Conservation (phyloP, 768 basidiomycete species). For the Mycena albidolilacea region DNA sequence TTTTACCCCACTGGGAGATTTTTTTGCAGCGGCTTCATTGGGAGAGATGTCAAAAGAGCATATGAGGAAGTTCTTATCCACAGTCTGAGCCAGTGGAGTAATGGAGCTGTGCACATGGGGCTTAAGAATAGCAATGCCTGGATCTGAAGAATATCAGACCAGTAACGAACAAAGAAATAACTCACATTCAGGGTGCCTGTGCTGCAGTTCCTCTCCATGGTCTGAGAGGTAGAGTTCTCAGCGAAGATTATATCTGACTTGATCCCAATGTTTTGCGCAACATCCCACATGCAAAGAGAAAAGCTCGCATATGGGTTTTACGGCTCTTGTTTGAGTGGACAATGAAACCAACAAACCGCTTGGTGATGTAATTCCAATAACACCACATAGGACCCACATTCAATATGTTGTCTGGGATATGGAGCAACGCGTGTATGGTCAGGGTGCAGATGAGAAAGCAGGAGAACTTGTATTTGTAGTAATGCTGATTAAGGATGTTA, state of each 20-base stretch:
- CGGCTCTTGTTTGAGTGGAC: constrained; percentile 21
- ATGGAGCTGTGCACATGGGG: constrained; percentile 9
- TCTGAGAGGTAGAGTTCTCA: constrained; percentile 19
- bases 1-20: constrained; percentile 26
- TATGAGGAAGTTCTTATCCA: constrained; percentile 6
- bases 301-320: constrained; percentile 11
- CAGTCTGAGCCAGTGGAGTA: background rate
- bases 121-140: constrained; percentile 10
- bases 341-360: constrained; percentile 18
- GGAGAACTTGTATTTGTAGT: constrained; percentile 13
- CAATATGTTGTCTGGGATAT: constrained; percentile 21
- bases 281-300: constrained; percentile 19
- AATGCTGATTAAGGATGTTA: background rate
- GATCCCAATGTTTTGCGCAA: constrained; percentile 16
- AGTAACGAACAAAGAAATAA: background rate
- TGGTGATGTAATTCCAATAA: constrained; percentile 21
- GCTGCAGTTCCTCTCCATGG: background rate
- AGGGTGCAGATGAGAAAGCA: background rate
- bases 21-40: background rate
- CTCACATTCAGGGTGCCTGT: background rate
- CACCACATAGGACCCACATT: constrained; percentile 26
- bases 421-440: constrained; percentile 11
- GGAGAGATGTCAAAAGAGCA: constrained; percentile 5
- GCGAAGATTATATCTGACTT: constrained; percentile 7
- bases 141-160: background rate